Evolutionary conservation across 108 stramenopile genomes (phyloP).

Genomic region (Skeletonema potamos): DNA sequence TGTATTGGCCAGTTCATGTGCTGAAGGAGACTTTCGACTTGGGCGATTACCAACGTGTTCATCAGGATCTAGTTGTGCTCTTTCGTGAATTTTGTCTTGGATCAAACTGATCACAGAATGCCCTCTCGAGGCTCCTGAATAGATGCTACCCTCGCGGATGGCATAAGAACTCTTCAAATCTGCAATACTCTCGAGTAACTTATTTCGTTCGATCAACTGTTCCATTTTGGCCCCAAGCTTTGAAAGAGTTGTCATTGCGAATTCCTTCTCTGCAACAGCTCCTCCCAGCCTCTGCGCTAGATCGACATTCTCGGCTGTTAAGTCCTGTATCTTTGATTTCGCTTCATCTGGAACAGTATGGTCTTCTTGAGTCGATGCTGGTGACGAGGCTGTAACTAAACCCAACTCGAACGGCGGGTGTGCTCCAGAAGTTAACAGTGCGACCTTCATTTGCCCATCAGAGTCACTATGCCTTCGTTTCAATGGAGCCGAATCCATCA

Average conservation of each 20-base stretch:
- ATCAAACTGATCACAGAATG: neutral
- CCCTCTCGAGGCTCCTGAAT: neutral
- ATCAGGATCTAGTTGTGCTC: slow-evolving; percentile 13
- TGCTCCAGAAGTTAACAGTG: neutral
- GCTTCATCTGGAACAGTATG: neutral
- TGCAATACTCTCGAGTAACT: slow-evolving; percentile 7
- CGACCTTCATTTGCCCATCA: slow-evolving; percentile 17
- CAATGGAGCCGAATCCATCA: slow-evolving; percentile 2
- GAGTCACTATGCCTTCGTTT: neutral
- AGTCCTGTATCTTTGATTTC: neutral
- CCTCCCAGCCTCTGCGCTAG: slow-evolving; percentile 24
- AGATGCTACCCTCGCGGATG: neutral
- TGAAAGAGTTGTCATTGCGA: slow-evolving; percentile 24
- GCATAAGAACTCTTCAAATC: slow-evolving; percentile 18
- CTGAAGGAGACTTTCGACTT: neutral
- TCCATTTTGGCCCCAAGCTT: slow-evolving; percentile 33
- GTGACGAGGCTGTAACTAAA: neutral
- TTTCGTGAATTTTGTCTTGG: neutral
- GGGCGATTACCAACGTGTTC: neutral
- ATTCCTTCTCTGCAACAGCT: slow-evolving; percentile 39
- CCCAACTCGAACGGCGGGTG: neutral
- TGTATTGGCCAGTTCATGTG: neutral
- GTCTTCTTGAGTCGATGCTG: neutral
- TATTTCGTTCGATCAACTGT: slow-evolving; percentile 34
- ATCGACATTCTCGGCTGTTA: slow-evolving; percentile 25